Evolutionary conservation across 2,329 filamentous ascomycete genomes (phyloP), one percentile per base, ranked within the genome.

Genomic region (Fusarium subglutinans): DNA sequence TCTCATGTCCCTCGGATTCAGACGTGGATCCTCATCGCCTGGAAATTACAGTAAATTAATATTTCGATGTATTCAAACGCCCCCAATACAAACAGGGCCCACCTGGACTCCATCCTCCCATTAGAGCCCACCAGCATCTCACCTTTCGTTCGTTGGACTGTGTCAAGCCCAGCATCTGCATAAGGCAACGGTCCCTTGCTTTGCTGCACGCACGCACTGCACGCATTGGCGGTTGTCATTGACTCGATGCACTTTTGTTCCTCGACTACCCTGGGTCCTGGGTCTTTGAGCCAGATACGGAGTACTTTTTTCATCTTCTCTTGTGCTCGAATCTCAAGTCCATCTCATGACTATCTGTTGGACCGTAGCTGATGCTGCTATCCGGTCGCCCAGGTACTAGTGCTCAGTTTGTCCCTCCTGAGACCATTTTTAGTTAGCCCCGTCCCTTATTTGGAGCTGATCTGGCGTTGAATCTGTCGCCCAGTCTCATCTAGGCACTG

Each of bases 11-110:
- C 56, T 62, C 48, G 44, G 53, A 57, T 50, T 56, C 64, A 48
- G 54, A 51, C 66, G 68, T 74, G 71, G 72, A 63, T 69, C 72
- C 71, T 55, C 72, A 45, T 65, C 51, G 63, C 37, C 72, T 74
- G 72, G 72, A 74, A 74, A 74, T 74, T 74, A 48, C 72, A 74
- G 72, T 50, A 58, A 68, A 62, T 50, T 58, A 71, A 57, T 57
- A 62, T 68, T 67, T 68, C 41, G 43, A 67, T 55, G 61, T 73
- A 70, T 62, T 66, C 66, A 67, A 74, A 67, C 38, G 67, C 71
- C 72, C 72, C 72, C 65, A 74, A 72, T 74, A 72, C 56, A 69
- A 70, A 65, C 60, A 66, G 63, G 72, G 56, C 51, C 72, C 72
- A 72, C 56, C 43, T n/a, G 18, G 43, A 51, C 59, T 61, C 69